Evolutionary conservation across 2,329 filamentous ascomycete species (phyloP), one percentile per base, ranked within the genome.

Genomic region (Albifimbria verrucaria): DNA sequence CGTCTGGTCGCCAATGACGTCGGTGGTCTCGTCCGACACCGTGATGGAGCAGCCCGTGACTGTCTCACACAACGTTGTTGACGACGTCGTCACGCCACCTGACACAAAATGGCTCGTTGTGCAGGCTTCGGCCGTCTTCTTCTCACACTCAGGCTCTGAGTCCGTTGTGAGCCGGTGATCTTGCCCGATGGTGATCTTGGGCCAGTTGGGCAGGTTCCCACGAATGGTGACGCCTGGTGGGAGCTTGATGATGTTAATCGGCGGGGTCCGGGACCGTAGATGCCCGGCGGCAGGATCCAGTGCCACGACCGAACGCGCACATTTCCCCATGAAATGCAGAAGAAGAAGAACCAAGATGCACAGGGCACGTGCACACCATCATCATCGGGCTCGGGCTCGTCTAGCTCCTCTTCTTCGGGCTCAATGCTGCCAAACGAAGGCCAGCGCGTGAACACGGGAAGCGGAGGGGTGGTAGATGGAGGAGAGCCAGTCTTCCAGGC

Each of bases 161-260:
- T 50, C 51, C 6, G 54, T 57, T 18, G 55, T 57, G 11, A 53
- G 22, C 11, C 48, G 39, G 36, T 53, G 24, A 32, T 53, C 51
- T 12, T 17, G 25, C 18, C 53, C 55, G 25, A 58, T 58, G 45
- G 54, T 58, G 46, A 59, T 54, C 25, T 32, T 23, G 7, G 57
- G 58, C 58, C 55, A 61, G 45, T 49, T 49, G 3, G 58, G 58
- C 26, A 61, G 48, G 20, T 55, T 56, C 7, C 55, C 58, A 2
- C 22, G 23, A 15, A 60, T 54, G 3, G 12, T 48, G 3, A 60
- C 22, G 15, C 52, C 48, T 2, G 58, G 51, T 10, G 57, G 53
- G 22, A 45, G 48, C n/a, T 18, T 21, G 42, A 55, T 50, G 46
- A 42, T 26, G 28, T 52, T 21, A 18, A 48, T 50, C 9, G 57